phyloP scores from a whole-genome alignment of 2,329 filamentous ascomycete species.

The Aspergillus brasiliensis region DNA sequence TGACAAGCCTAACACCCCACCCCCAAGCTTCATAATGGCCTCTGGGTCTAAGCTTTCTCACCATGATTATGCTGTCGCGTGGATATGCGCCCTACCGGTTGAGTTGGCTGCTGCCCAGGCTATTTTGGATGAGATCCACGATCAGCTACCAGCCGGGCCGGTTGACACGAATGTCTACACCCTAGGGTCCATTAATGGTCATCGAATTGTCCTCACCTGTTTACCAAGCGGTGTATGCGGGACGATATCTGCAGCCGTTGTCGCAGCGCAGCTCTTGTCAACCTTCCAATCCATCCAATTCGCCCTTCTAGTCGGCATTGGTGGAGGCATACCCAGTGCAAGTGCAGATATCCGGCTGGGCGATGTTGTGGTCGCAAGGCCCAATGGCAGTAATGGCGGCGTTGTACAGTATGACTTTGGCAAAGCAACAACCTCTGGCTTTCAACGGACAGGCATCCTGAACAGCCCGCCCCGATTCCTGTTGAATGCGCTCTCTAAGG shows the following conservation, averaged over 20 bases:
- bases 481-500: not conserved
- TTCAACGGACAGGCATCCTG: conserved; percentile 4
- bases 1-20: too few relatives aligned
- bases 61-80: not conserved
- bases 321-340: not conserved
- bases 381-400: not conserved
- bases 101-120: not conserved
- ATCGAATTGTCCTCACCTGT: not conserved
- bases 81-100: not conserved
- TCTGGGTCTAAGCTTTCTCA: not conserved
- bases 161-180: not conserved
- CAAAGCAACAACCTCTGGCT: not conserved
- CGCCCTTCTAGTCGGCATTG: not conserved
- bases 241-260: not conserved
- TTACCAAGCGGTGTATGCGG: not conserved
- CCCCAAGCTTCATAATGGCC: too few relatives aligned
- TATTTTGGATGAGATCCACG: not conserved
- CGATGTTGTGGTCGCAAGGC: not conserved
- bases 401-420: conserved; percentile 10
- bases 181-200: not conserved
- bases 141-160: not conserved
- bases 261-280: not conserved
- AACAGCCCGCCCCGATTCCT: conserved; percentile 2
- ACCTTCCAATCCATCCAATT: not conserved
- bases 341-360: not conserved